Evolutionary conservation across 768 basidiomycete species (phyloP).

Genomic region (Rhizopogon roseolus): DNA sequence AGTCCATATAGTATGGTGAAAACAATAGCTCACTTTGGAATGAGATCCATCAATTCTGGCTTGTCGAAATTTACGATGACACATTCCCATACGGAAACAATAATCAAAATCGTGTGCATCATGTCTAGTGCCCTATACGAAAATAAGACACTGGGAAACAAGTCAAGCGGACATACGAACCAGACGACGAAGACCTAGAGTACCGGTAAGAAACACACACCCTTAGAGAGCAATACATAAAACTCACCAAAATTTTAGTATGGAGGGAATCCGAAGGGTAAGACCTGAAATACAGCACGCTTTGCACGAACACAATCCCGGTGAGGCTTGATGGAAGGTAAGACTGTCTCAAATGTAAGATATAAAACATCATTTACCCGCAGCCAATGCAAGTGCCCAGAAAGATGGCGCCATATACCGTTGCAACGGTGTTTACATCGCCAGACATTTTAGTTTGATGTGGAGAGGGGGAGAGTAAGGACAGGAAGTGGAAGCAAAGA

Average conservation of each 20-base stretch:
- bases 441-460: slow-evolving; percentile 16
- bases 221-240: neutral
- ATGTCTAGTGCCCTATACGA: slow-evolving; percentile 17
- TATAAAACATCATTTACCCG: slow-evolving; percentile 11
- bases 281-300: slow-evolving; percentile 24
- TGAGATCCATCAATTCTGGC: slow-evolving; percentile 21
- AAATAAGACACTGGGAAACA: neutral
- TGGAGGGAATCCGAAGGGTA: slow-evolving; percentile 21
- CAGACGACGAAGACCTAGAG: slow-evolving; percentile 24
- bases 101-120: slow-evolving; percentile 24
- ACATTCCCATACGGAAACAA: slow-evolving; percentile 20
- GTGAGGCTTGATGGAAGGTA: slow-evolving; percentile 20
- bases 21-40: slow-evolving; percentile 20
- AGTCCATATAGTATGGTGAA: neutral
- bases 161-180: neutral
- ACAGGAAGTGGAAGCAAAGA: slow-evolving; percentile 24
- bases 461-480: slow-evolving; percentile 13
- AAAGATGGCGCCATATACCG: slow-evolving; percentile 25
- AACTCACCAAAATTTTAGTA: slow-evolving; percentile 24
- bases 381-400: slow-evolving; percentile 26
- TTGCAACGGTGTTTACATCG: slow-evolving; percentile 26
- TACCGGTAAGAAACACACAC: neutral
- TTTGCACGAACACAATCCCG: slow-evolving; percentile 27
- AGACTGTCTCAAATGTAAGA: no score
- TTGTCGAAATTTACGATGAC: slow-evolving; percentile 20